Evolutionary conservation across 2,329 filamentous ascomycete species (phyloP).

Genomic region (Aureobasidium sp.): DNA sequence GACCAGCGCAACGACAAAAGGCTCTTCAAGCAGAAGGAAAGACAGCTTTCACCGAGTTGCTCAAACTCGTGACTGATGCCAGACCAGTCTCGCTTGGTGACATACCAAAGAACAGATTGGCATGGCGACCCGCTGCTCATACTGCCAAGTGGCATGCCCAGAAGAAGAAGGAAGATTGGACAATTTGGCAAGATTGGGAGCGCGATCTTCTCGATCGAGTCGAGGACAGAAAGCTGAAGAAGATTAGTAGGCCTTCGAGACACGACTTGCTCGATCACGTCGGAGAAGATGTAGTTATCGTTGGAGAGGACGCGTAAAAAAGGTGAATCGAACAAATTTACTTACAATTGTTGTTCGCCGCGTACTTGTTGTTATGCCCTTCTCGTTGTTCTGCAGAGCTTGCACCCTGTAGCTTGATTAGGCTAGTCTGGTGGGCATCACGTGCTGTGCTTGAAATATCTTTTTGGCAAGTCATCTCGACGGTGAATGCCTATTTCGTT

Average conservation of each 20-base stretch:
- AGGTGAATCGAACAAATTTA: not conserved
- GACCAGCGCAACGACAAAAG: conserved; percentile 34
- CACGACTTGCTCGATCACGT: too few relatives aligned
- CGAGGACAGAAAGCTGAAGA: not conserved
- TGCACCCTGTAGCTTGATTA: not conserved
- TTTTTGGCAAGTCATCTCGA: not conserved
- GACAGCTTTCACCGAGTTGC: conserved; percentile 58
- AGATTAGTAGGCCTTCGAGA: not conserved
- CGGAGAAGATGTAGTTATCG: not conserved
- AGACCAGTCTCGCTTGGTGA: conserved; percentile 53
- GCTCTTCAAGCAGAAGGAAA: conserved; percentile 55
- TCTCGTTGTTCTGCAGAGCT: not conserved
- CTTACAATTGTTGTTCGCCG: not conserved
- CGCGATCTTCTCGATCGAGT: conserved; percentile 21
- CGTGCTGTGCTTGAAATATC: not conserved
- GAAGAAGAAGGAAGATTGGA: conserved; percentile 58
- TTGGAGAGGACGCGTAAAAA: not conserved
- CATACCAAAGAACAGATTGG: conserved; percentile 53
- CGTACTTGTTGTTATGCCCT: not conserved
- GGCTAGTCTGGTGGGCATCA: not conserved
- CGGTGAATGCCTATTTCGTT: too few relatives aligned
- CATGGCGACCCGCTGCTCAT: conserved; percentile 58
- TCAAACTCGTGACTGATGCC: conserved; percentile 53
- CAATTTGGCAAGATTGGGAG: conserved; percentile 36
- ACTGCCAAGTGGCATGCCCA: conserved; percentile 62